phyloP scores from a whole-genome alignment of 139 green algal genomes.

The Picochlorum sp. region DNA sequence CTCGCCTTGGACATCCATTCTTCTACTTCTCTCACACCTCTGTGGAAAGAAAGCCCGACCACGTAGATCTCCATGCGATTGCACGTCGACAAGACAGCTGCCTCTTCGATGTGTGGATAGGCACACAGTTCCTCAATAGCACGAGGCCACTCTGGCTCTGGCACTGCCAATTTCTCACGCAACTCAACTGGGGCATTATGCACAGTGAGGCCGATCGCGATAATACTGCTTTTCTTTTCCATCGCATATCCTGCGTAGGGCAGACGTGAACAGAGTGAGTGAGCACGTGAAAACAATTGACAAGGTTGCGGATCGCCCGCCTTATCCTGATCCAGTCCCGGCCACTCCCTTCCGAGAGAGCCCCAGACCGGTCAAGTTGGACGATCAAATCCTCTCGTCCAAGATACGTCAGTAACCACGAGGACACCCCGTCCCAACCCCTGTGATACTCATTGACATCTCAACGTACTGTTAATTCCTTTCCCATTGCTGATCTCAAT shows the following conservation, averaged over 20 bases:
- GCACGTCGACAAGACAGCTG: constrained; percentile 93
- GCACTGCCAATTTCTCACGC: constrained; percentile 94
- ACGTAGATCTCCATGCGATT: constrained; percentile 99
- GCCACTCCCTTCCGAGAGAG: neutral
- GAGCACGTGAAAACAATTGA: neutral
- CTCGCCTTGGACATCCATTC: constrained; percentile 92
- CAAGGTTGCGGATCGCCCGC: neutral
- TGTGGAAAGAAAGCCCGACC: constrained; percentile 87
- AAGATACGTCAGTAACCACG: neutral
- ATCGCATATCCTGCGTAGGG: constrained; percentile 71
- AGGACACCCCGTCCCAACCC: neutral
- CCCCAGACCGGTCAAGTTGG: no score
- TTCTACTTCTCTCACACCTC: constrained; percentile 90
- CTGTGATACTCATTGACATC: neutral
- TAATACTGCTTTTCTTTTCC: constrained; percentile 87
- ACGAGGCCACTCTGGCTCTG: constrained; percentile 87
- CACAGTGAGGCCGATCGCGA: constrained; percentile 92
- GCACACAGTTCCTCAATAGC: constrained; percentile 86
- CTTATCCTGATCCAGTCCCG: neutral
- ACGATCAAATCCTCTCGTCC: no score
- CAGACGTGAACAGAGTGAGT: neutral
- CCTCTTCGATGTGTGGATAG: constrained; percentile 97
- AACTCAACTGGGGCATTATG: constrained; percentile 93
- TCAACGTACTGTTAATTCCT: constrained; percentile 52
- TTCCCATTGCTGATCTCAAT: constrained; percentile 34